A percentile compares a stretch with the other conserved stretches of the same genome.
Evolutionary conservation across 805 yeast species (phyloP).

Genomic region (Lipomyces anomalus): DNA sequence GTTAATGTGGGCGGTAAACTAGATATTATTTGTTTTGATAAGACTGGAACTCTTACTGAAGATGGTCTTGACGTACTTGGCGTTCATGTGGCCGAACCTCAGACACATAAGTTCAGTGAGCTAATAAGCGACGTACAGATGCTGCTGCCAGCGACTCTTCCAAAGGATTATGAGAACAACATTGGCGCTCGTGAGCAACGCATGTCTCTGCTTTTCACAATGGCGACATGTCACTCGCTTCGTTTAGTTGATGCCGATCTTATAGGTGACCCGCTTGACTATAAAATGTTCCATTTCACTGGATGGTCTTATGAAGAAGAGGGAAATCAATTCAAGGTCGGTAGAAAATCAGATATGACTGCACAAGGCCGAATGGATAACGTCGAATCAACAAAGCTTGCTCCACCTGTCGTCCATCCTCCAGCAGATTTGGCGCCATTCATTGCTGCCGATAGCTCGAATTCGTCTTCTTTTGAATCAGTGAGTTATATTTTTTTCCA

Average conservation of each 20-base stretch:
- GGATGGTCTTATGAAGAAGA: constrained; percentile 72
- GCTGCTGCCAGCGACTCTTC: constrained; percentile 9
- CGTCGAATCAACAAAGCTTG: constrained; percentile 37
- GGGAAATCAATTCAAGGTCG: constrained; percentile 36
- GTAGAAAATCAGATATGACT: constrained; percentile 6
- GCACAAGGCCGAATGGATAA: constrained; percentile 4
- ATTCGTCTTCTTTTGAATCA: constrained; percentile 24
- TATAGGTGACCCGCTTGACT: constrained; percentile 91
- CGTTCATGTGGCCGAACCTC: constrained; percentile 39
- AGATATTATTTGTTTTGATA: constrained; percentile 88
- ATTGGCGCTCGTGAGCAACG: constrained; percentile 1
- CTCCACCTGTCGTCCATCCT: constrained; percentile 44
- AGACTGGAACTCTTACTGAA: constrained; percentile 95
- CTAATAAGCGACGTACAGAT: constrained; percentile 4
- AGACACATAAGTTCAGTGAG: constrained; percentile 5
- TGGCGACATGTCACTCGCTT: constrained; percentile 84
- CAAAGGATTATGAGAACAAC: constrained; percentile 5
- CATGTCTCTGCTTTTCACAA: constrained; percentile 39
- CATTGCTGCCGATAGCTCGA: neutral
- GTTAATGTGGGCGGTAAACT: constrained; percentile 95
- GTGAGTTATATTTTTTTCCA: too few relatives aligned
- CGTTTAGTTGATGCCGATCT: constrained; percentile 70
- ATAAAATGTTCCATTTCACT: constrained; percentile 88
- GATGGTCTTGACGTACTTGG: constrained; percentile 88
- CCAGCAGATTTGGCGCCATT: constrained; percentile 7